Evolutionary conservation across 345 rosid genomes (phyloP), one percentile per base, ranked within the genome.

Genomic region (Citrus reticulata): DNA sequence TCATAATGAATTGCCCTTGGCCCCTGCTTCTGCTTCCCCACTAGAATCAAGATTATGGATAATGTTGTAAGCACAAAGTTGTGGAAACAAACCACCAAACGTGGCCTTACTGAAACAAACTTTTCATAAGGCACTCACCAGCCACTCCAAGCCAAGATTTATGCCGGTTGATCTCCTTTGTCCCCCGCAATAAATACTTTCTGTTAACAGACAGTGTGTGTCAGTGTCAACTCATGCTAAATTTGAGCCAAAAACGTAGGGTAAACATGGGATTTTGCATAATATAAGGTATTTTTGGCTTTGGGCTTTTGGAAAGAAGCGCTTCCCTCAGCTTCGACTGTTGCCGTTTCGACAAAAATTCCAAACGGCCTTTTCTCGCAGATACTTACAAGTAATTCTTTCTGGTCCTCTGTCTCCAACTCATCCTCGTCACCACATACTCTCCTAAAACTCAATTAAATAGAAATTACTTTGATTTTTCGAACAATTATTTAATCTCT

Each of bases 291-390:
- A 4, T 0, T 19, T 58, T 72, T 6, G 77, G 34, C 60, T 62
- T 29, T 49, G 46, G 42, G 77, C 35, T 24, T 46, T 42, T 63
- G 70, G 32, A 42, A 20, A 40, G 70, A 74, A 29, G 59, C 32
- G 70, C 60, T 74, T 63, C 78, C 49, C 77, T 62, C 77, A 42
- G 67, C 58, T 24, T 74, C 59, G 70, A 30, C 70, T n/a, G 78
- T 63, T 20, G 78, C 78, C 78, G 70, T 75, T 61, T 3, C 16
- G 7, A 17, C 24, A 40, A 14, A 74, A 74, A 60, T 74, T 13
- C 57, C 22, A 74, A 39, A 39, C 70, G 61, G 70, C 61, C 10
- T 20, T 62, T 42, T 30, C 42, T 13, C 2, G 22, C 19, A 16
- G 17, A 4, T 29, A 62, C 2, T 49, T 2, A 10, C 24, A 13